phyloP scores from a whole-genome alignment of 2,329 filamentous ascomycete genomes.

The Exophiala sp. region DNA sequence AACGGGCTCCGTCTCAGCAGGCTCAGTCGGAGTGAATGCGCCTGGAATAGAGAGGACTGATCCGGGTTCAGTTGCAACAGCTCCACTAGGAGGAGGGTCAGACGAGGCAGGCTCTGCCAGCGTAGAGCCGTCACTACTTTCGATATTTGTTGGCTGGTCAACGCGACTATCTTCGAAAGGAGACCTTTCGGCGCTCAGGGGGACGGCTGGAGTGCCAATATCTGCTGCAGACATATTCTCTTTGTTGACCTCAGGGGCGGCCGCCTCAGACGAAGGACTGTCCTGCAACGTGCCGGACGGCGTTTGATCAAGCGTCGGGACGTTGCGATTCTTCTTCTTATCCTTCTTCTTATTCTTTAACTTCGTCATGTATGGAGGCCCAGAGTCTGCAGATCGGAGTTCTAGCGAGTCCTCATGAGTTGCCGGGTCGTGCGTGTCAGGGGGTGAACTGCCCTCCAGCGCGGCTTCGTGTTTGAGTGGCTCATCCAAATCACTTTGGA shows the following conservation, averaged over 20 bases:
- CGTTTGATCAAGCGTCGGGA: background rate
- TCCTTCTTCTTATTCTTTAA: conserved; percentile 10
- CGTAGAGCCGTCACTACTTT: too few relatives aligned
- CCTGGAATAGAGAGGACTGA: too few relatives aligned
- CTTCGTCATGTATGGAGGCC: background rate
- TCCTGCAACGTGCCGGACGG: background rate
- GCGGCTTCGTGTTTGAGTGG: background rate
- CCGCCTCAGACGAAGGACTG: background rate
- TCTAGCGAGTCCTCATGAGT: background rate
- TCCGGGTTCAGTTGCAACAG: too few relatives aligned
- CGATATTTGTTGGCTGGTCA: too few relatives aligned
- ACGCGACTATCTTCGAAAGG: too few relatives aligned
- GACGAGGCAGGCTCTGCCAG: too few relatives aligned
- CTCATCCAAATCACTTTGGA: background rate
- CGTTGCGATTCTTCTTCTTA: conserved; percentile 12
- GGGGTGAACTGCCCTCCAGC: too few relatives aligned
- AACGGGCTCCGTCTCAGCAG: too few relatives aligned
- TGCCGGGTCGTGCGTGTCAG: background rate
- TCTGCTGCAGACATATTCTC: background rate
- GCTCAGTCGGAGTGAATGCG: too few relatives aligned
- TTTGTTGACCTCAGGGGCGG: background rate
- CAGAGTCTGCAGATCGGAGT: background rate
- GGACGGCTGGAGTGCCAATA: background rate
- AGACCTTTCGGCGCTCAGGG: too few relatives aligned
- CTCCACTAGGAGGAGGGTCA: too few relatives aligned